Percentiles rank a stretch among this genome's conserved stretches.
Conservation (phyloP, 2,329 filamentous ascomycete species). For the Phoma sp. region DNA sequence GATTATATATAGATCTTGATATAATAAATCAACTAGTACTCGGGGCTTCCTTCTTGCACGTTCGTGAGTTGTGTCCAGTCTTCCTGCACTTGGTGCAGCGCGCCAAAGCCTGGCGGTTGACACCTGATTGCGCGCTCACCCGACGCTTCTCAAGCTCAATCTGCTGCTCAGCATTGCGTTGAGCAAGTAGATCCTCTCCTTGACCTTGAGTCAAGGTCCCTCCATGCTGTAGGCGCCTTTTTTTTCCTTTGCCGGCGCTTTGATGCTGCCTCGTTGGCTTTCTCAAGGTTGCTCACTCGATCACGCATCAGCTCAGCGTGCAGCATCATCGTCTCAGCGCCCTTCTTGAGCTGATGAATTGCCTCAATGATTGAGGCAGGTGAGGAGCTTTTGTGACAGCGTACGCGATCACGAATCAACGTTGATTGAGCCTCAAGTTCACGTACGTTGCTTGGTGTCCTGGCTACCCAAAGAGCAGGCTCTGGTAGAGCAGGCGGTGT, state of each 20-base stretch:
- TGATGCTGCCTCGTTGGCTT: conserved; percentile 11
- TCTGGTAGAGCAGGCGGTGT: background rate
- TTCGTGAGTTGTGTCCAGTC: background rate
- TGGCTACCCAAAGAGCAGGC: background rate
- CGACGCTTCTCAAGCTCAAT: conserved; percentile 6
- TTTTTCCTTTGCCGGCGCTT: conserved; percentile 10
- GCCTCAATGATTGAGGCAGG: too few relatives aligned
- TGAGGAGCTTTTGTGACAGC: conserved; percentile 10
- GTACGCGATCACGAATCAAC: conserved; percentile 5
- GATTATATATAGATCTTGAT: too few relatives aligned
- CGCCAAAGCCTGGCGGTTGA: conserved; percentile 2
- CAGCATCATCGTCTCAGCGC: conserved; percentile 30
- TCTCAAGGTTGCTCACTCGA: conserved; percentile 4
- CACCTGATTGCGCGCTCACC: conserved; percentile 4
- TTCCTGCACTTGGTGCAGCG: background rate
- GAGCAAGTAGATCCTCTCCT: conserved; percentile 15
- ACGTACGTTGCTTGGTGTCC: conserved; percentile 6
- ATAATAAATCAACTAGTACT: background rate
- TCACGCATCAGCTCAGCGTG: conserved; percentile 30
- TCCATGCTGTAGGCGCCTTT: conserved; percentile 6
- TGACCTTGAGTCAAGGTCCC: background rate
- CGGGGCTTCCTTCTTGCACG: background rate
- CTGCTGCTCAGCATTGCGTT: conserved; percentile 8
- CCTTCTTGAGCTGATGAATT: conserved; percentile 13
- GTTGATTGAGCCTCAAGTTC: conserved; percentile 18